A percentile compares a stretch with the other conserved stretches of the same genome.
Evolutionary conservation across 1,139 yeast species (phyloP).

Genomic region (Blastobotrys proliferans): DNA sequence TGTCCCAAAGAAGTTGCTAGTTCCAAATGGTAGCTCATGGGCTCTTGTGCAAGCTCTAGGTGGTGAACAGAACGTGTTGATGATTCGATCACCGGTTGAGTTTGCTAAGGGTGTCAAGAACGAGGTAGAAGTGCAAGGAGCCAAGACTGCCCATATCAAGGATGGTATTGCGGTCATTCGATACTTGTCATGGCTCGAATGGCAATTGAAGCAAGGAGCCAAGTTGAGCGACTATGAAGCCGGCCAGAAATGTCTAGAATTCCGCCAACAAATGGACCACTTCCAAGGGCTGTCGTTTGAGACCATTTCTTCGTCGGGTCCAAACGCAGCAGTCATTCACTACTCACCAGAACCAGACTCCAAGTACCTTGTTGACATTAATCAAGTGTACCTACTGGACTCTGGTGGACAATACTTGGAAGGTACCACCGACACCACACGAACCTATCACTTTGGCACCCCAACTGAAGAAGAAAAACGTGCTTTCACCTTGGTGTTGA

Average conservation of each 20-base stretch:
- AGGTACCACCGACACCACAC: slow-evolving; percentile 95
- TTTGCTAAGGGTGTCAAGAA: slow-evolving; percentile 78
- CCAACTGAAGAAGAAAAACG: slow-evolving; percentile 66
- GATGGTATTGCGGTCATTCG: slow-evolving; percentile 82
- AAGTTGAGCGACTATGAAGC: slow-evolving; percentile 77
- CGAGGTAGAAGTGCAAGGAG: slow-evolving; percentile 66
- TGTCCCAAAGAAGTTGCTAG: slow-evolving; percentile 41
- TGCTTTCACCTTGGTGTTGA: slow-evolving; percentile 84
- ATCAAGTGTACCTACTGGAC: slow-evolving; percentile 79
- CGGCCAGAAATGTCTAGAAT: slow-evolving; percentile 58
- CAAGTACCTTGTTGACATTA: slow-evolving; percentile 66
- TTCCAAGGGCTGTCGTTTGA: slow-evolving; percentile 86
- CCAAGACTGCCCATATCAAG: slow-evolving; percentile 70
- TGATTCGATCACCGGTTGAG: slow-evolving; percentile 57
- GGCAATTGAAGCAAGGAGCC: slow-evolving; percentile 48
- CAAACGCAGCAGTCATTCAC: slow-evolving; percentile 91
- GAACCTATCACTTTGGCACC: slow-evolving; percentile 76
- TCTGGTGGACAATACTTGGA: slow-evolving; percentile 92
- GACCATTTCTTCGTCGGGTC: slow-evolving; percentile 89
- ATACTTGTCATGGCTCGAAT: slow-evolving; percentile 85
- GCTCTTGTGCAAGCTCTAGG: slow-evolving; percentile 59
- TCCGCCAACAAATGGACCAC: slow-evolving; percentile 50
- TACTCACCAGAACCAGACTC: slow-evolving; percentile 68
- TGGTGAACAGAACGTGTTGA: slow-evolving; percentile 41
- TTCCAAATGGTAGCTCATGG: slow-evolving; percentile 77